These are phyloP conservation scores for Talaromyces sp. DNA, from an alignment of 2,329 filamentous ascomycete species.

Conservation along the genomic window DNA sequence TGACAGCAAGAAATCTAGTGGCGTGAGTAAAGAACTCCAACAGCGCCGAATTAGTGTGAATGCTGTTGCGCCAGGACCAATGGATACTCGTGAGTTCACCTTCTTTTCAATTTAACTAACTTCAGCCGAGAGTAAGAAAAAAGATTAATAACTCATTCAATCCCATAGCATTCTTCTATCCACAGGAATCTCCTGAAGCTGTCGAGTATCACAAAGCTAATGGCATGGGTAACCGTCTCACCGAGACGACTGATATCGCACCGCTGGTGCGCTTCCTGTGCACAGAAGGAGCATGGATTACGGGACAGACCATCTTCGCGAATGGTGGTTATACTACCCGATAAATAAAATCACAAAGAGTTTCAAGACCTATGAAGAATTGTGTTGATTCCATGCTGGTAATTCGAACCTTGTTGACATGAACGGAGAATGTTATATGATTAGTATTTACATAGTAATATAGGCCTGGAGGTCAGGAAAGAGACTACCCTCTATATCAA, in stretches of 20 bases:
- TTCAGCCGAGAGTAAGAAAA: neutral
- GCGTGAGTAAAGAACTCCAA: slow-evolving; percentile 56
- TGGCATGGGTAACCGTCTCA: slow-evolving; percentile 43
- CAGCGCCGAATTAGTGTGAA: slow-evolving; percentile 52
- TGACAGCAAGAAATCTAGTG: slow-evolving; percentile 19
- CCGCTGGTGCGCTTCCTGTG: slow-evolving; percentile 45
- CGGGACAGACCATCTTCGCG: slow-evolving; percentile 49
- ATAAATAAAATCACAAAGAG: neutral
- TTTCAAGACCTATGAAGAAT: neutral
- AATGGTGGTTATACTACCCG: slow-evolving; percentile 48
- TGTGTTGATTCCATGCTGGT: neutral
- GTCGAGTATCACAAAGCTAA: slow-evolving; percentile 47
- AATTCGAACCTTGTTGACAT: neutral
- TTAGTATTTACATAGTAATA: neutral
- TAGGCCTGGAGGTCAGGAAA: neutral
- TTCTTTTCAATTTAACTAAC: neutral
- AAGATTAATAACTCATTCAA: neutral
- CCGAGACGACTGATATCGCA: slow-evolving; percentile 46
- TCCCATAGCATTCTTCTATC: slow-evolving; percentile 43
- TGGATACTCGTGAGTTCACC: slow-evolving; percentile 46
- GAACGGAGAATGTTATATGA: neutral
- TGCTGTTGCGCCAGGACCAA: slow-evolving; percentile 53
- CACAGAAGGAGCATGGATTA: slow-evolving; percentile 47
- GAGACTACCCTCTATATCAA: neutral
- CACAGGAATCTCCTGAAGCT: slow-evolving; percentile 42